phyloP scores from a whole-genome alignment of 2,329 filamentous ascomycete genomes.

The Fusarium sp. region DNA sequence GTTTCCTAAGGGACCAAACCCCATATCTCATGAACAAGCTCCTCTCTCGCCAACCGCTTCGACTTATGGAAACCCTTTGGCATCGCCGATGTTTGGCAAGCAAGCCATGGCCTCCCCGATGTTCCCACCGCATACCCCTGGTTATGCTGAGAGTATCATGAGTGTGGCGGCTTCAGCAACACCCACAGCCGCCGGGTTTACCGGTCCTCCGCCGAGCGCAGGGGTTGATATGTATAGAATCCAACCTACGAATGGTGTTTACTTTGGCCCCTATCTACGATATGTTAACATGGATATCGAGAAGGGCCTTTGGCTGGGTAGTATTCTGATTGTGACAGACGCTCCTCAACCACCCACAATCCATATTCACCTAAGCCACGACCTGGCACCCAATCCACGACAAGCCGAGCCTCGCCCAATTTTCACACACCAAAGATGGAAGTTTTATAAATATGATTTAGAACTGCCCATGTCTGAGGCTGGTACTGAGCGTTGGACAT shows the following conservation, averaged over 20 bases:
- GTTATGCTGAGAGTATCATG: slow-evolving; percentile 87
- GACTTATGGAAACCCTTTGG: slow-evolving; percentile 78
- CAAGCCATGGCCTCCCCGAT: slow-evolving; percentile 77
- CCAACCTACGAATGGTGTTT: slow-evolving; percentile 92
- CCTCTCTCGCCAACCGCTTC: slow-evolving; percentile 86
- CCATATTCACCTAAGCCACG: slow-evolving; percentile 89
- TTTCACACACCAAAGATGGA: slow-evolving; percentile 90
- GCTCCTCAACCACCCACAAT: slow-evolving; percentile 93
- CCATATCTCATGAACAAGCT: slow-evolving; percentile 81
- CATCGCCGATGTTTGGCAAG: slow-evolving; percentile 72
- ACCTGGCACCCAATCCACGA: slow-evolving; percentile 91
- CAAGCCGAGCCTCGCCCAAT: slow-evolving; percentile 87
- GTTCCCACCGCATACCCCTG: slow-evolving; percentile 83
- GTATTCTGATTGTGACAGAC: slow-evolving; percentile 92
- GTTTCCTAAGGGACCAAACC: slow-evolving; percentile 94
- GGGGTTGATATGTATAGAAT: slow-evolving; percentile 96
- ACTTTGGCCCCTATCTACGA: slow-evolving; percentile 94
- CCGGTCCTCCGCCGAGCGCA: slow-evolving; percentile 85
- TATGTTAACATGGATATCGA: slow-evolving; percentile 99
- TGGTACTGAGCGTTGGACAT: slow-evolving; percentile 87
- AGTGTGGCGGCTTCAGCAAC: slow-evolving; percentile 79
- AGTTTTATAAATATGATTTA: slow-evolving; percentile 94
- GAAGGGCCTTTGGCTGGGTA: slow-evolving; percentile 89
- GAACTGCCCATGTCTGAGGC: slow-evolving; percentile 90
- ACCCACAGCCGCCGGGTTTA: slow-evolving; percentile 83